Evolutionary conservation across 352 stramenopile species (phyloP).

Genomic region (Bremia lactucae): DNA sequence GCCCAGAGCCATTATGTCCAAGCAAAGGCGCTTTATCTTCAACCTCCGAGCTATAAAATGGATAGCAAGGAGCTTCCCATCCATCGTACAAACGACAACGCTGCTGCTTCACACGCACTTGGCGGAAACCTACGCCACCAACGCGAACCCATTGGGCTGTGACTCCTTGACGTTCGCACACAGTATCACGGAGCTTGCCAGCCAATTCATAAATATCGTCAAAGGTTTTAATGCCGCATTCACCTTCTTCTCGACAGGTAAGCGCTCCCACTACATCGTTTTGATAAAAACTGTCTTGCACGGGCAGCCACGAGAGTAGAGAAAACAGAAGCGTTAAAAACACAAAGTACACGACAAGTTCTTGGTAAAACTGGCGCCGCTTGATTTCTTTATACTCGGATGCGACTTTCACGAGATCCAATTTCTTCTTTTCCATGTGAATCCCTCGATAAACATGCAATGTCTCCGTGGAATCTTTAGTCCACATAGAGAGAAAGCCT

Average conservation of each 20-base stretch:
- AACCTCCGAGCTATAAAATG: constrained; percentile 39
- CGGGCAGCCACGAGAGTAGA: constrained; percentile 61
- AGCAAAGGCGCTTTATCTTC: constrained; percentile 46
- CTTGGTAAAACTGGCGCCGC: constrained; percentile 81
- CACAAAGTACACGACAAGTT: constrained; percentile 75
- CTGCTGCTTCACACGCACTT: constrained; percentile 69
- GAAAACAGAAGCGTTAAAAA: constrained; percentile 75
- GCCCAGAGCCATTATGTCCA: constrained; percentile 23
- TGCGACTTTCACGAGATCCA: constrained; percentile 60
- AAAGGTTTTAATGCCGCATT: constrained; percentile 72
- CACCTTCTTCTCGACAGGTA: constrained; percentile 68
- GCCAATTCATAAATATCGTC: constrained; percentile 74
- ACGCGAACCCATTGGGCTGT: constrained; percentile 67
- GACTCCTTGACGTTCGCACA: constrained; percentile 46
- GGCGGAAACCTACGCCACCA: constrained; percentile 67
- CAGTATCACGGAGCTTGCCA: constrained; percentile 29
- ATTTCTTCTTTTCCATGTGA: constrained; percentile 87
- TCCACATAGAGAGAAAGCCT: constrained; percentile 74
- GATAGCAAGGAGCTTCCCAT: constrained; percentile 62
- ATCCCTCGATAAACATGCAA: constrained; percentile 72
- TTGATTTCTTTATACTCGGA: constrained; percentile 85
- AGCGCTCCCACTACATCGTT: constrained; percentile 72
- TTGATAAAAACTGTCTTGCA: constrained; percentile 76
- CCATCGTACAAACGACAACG: constrained; percentile 55
- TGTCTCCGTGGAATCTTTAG: constrained; percentile 27